Conservation (phyloP, 2,329 filamentous ascomycete genomes). For the Epichloe brachyelytri region DNA sequence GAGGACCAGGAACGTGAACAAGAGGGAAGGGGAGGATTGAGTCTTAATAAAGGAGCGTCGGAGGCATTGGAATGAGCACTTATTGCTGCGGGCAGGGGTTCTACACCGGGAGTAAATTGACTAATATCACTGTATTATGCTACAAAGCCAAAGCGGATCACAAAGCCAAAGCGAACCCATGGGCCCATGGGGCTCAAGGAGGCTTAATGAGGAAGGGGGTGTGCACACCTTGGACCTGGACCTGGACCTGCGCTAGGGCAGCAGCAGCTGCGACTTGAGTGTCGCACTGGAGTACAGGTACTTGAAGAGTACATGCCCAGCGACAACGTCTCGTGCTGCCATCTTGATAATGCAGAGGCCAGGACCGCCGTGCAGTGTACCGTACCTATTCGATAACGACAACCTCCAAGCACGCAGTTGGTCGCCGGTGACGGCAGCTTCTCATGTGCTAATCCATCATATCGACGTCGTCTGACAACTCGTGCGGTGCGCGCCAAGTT, state of each 20-base stretch:
- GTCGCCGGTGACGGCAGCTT: too few species aligned
- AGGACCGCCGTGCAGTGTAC: too few species aligned
- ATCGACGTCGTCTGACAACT: too few species aligned
- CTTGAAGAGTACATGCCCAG: background rate
- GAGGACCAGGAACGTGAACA: slow-evolving; percentile 4
- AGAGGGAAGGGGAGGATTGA: slow-evolving; percentile 9
- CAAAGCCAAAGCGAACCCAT: too few species aligned
- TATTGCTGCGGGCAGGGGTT: background rate
- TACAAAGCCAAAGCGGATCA: background rate
- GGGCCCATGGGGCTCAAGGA: background rate
- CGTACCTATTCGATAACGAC: too few species aligned
- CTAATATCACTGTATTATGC: background rate
- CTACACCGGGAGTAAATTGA: background rate
- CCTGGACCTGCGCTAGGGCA: background rate
- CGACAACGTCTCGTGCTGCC: background rate
- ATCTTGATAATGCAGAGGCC: too few species aligned
- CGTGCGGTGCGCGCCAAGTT: too few species aligned
- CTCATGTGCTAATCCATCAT: too few species aligned
- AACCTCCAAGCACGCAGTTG: too few species aligned
- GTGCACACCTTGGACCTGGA: background rate
- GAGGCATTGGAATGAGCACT: slow-evolving; percentile 3
- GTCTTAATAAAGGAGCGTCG: slow-evolving; percentile 10
- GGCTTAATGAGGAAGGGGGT: background rate
- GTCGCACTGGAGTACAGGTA: background rate
- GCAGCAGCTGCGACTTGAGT: background rate